phyloP scores from a whole-genome alignment of 495 filamentous ascomycete species.

The Pyronema omphalodes region DNA sequence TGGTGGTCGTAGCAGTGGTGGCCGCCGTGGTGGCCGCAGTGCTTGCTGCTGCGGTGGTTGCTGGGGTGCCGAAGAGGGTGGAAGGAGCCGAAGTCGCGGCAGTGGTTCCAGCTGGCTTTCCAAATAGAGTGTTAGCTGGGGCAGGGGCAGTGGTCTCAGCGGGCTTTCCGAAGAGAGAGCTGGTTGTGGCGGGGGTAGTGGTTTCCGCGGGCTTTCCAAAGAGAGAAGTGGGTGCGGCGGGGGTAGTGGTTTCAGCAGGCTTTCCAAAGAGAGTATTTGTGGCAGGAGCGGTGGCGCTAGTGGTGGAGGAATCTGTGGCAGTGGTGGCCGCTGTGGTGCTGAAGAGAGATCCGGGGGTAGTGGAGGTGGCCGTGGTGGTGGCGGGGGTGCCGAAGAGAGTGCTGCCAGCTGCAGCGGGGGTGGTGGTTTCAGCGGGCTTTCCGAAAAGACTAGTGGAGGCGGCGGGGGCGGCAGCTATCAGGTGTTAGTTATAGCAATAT shows the following conservation, averaged over 20 bases:
- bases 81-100: background rate
- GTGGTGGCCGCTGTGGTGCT: constrained; percentile 1
- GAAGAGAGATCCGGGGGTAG: constrained; percentile 5
- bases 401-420: background rate
- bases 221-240: background rate
- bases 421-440: constrained; percentile 2
- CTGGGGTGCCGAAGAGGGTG: background rate
- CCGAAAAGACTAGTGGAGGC: constrained; percentile 7
- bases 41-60: constrained; percentile 4
- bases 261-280: background rate
- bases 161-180: background rate
- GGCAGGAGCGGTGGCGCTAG: constrained; percentile 1
- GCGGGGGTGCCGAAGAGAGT: background rate
- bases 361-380: background rate
- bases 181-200: background rate
- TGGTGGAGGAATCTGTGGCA: constrained; percentile 5
- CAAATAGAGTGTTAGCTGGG: background rate
- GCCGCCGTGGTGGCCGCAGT: constrained; percentile 4
- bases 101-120: background rate
- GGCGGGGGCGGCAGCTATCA: constrained; percentile 1
- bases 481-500: constrained; percentile 3
- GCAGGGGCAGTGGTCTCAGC: constrained; percentile 4
- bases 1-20: constrained; percentile 6
- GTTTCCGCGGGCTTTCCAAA: constrained; percentile 1
- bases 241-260: background rate